Evolutionary conservation across 306 rosid genomes (phyloP), one percentile per base, ranked within the genome.

Genomic region (Medicago lupulina): DNA sequence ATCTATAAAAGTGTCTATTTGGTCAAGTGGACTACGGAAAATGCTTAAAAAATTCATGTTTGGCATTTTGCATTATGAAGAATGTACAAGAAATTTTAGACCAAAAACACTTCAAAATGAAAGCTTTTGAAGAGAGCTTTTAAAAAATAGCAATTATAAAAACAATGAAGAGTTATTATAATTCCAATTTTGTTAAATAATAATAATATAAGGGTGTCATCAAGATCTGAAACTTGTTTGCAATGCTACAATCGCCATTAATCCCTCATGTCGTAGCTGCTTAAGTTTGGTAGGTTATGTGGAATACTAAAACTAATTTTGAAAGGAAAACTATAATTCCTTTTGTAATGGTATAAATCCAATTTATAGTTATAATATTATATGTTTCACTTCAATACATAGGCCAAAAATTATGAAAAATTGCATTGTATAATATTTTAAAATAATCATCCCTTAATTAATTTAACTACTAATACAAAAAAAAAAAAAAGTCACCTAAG

Each of bases 401-500:
- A 23, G 8, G 58, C 34, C 34, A 50, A 50, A 28, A 41, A 8
- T 34, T 5, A 71, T 25, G 53, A 60, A 47, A 75, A 36, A 55
- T 21, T 59, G 64, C 28, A 53, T 16, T 43, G 39, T 31, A 7
- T 51, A 43, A 75, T 70, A 41, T 69, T 70, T 80, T n/a, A 31
- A 40, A 40, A 51, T 79, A 44, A 34, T 64, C 12, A 57, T 46
- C 40, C 9, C 62, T 55, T 23, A 14, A 47, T 28, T 40, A 7
- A 57, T 44, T 47, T 31, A 39, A 49, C 50, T 61, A 47, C 23
- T 0, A 21, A 58, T 31, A 17, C 53, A 16, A 71, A 76, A 18
- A 34, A 84, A 90, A 60, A 85, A 1, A 85, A 31, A 85, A 40
- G 70, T 83, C 73, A 6, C 75, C 28, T 28, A 55, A 73, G 55